phyloP scores from a whole-genome alignment of 495 filamentous ascomycete genomes.

The Aspergillus leporis region DNA sequence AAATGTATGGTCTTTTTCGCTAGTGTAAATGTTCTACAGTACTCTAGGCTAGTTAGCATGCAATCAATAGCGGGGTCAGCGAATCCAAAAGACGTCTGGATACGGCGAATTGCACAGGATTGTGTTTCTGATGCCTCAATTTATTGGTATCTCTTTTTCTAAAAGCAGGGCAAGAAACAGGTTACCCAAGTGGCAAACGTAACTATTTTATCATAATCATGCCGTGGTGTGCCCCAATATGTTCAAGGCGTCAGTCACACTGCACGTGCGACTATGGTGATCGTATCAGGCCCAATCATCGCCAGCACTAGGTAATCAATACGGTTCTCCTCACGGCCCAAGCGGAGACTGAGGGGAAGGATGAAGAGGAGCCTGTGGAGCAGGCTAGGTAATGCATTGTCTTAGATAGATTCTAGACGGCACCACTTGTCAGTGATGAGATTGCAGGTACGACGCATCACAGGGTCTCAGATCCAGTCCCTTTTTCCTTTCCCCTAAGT shows the following conservation, averaged over 20 bases:
- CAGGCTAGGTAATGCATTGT: not conserved
- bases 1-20: no score
- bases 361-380: not conserved
- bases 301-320: not conserved
- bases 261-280: not conserved
- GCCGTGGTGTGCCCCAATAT: not conserved
- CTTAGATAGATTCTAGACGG: constrained; percentile 1
- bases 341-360: not conserved
- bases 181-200: not conserved
- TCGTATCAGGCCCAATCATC: not conserved
- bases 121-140: not conserved
- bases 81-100: not conserved
- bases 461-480: not conserved
- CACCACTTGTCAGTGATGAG: not conserved
- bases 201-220: not conserved
- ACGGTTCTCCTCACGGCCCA: not conserved
- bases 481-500: not conserved
- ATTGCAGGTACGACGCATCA: not conserved
- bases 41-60: no score
- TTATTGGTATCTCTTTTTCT: not conserved
- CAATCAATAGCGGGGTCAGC: no score
- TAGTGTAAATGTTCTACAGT: no score
- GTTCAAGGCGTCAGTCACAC: not conserved
- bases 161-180: not conserved
- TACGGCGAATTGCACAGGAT: not conserved